These are phyloP conservation scores for Coprinopsis strossmayeri DNA, from an alignment of 768 basidiomycete species.

Conservation along the genomic window DNA sequence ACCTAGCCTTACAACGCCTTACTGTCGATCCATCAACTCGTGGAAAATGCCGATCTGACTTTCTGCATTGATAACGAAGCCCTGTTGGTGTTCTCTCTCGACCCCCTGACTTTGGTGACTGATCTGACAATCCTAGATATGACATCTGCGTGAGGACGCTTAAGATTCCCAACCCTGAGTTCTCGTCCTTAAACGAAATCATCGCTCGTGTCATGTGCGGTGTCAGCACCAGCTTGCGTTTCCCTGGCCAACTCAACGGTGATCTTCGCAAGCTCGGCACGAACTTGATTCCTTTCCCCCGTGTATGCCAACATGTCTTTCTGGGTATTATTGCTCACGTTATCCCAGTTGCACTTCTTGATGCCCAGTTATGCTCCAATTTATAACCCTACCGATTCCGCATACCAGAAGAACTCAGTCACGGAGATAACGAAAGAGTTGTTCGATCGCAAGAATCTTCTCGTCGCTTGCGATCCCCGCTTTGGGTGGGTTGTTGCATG, in stretches of 20 bases:
- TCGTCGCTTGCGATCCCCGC: conserved; percentile 80
- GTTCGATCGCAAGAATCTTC: conserved; percentile 73
- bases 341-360: conserved; percentile 82
- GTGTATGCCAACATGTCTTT: conserved; percentile 38
- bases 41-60: conserved; percentile 80
- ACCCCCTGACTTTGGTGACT: background rate
- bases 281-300: conserved; percentile 96
- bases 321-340: background rate
- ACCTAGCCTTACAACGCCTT: conserved; percentile 79
- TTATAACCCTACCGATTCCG: conserved; percentile 53
- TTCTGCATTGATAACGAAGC: conserved; percentile 88
- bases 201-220: conserved; percentile 93
- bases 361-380: conserved; percentile 94
- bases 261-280: conserved; percentile 87
- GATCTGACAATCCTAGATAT: conserved; percentile 39
- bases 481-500: conserved; percentile 48
- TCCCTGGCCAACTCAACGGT: conserved; percentile 91
- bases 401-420: conserved; percentile 56
- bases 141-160: conserved; percentile 62
- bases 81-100: conserved; percentile 38
- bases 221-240: conserved; percentile 84
- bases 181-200: conserved; percentile 67
- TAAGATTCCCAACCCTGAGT: conserved; percentile 57
- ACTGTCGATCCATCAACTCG: conserved; percentile 82
- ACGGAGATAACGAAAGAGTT: conserved; percentile 73